Evolutionary conservation across 495 filamentous ascomycete species (phyloP).

Genomic region (Aspergillus cavernicola): DNA sequence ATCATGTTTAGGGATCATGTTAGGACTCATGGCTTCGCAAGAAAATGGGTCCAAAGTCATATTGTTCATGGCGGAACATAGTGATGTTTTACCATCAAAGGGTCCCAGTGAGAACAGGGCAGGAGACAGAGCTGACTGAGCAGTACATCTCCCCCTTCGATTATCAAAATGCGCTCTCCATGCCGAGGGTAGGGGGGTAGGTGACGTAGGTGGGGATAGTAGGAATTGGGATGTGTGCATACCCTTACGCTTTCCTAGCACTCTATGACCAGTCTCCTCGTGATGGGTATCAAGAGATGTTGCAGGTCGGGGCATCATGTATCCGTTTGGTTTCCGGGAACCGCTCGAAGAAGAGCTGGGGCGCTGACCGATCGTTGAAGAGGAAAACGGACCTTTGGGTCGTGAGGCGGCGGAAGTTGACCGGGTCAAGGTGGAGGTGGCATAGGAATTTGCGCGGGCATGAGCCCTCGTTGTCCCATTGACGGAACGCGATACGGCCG

Average conservation of each 20-base stretch:
- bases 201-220: constrained; percentile 22
- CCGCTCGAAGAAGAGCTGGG: constrained; percentile 44
- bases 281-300: constrained; percentile 58
- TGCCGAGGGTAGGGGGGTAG: constrained; percentile 25
- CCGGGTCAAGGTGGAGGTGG: constrained; percentile 42
- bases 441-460: constrained; percentile 39
- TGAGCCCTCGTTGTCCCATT: constrained; percentile 38
- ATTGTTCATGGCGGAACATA: constrained; percentile 12
- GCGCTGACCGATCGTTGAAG: constrained; percentile 53
- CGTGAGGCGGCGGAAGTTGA: constrained; percentile 48
- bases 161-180: constrained; percentile 12
- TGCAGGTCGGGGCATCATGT: constrained; percentile 51
- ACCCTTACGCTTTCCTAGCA: constrained; percentile 66
- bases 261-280: constrained; percentile 40
- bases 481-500: constrained; percentile 21
- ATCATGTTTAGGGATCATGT: constrained; percentile 9
- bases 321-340: constrained; percentile 39
- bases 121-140: constrained; percentile 3
- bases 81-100: constrained; percentile 3
- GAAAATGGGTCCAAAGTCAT: constrained; percentile 11
- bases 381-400: constrained; percentile 43
- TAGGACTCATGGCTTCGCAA: constrained; percentile 3
- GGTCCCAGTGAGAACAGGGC: neutral
- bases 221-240: constrained; percentile 40
- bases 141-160: neutral